Evolutionary conservation across 2,329 filamentous ascomycete genomes (phyloP).

Genomic region (Epichloe gansuensis): DNA sequence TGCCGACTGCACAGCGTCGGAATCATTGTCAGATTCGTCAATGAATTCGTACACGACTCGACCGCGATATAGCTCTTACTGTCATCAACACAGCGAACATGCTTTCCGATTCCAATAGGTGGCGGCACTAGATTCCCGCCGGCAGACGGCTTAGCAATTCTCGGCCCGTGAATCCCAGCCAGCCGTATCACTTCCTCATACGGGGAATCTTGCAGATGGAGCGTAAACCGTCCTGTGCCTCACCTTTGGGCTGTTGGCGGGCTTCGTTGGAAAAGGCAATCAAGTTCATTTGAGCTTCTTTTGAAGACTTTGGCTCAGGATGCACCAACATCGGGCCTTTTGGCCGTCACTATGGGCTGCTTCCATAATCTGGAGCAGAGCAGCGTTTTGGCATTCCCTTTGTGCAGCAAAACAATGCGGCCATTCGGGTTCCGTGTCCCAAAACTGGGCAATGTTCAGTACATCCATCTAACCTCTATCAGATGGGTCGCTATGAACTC

Average conservation of each 20-base stretch:
- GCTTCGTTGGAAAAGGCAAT: constrained; percentile 1
- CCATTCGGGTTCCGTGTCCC: background rate
- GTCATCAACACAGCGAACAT: no score
- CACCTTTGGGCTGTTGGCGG: background rate
- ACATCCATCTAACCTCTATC: background rate
- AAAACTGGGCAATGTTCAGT: background rate
- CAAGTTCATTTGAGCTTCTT: background rate
- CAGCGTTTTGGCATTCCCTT: constrained; percentile 3
- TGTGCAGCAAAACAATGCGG: constrained; percentile 1
- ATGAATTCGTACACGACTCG: no score
- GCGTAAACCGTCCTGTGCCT: no score
- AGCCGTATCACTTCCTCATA: no score
- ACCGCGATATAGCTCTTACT: no score
- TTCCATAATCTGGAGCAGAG: background rate
- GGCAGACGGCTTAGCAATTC: no score
- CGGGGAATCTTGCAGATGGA: no score
- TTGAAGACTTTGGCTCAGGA: background rate
- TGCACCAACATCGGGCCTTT: background rate
- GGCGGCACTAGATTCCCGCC: no score
- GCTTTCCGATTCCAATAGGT: no score
- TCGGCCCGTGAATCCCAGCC: no score
- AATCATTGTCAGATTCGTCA: no score
- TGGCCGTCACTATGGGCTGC: background rate
- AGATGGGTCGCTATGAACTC: background rate
- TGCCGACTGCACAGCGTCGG: no score